phyloP scores from a whole-genome alignment of 495 filamentous ascomycete species.

The Geopyxis carbonaria region DNA sequence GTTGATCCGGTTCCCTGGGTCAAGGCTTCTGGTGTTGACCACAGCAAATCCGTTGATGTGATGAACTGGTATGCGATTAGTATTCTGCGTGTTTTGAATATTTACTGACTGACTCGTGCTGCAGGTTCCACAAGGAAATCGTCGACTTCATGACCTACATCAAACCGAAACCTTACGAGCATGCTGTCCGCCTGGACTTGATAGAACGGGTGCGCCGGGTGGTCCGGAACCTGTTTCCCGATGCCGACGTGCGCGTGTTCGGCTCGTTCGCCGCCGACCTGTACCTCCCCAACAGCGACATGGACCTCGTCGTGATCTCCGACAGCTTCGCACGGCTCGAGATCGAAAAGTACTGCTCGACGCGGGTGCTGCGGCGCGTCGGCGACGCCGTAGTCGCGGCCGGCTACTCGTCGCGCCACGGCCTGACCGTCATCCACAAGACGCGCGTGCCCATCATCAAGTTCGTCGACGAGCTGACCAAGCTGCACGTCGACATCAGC shows the following conservation, averaged over 20 bases:
- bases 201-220: slow-evolving; percentile 41
- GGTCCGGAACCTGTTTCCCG: slow-evolving; percentile 35
- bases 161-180: slow-evolving; percentile 57
- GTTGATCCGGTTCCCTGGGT: slow-evolving; percentile 22
- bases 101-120: neutral
- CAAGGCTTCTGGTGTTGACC: slow-evolving; percentile 33
- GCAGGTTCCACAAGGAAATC: slow-evolving; percentile 68
- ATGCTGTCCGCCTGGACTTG: slow-evolving; percentile 53
- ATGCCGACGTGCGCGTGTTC: slow-evolving; percentile 51
- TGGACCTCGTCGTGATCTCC: slow-evolving; percentile 81
- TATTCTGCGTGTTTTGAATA: neutral
- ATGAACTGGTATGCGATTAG: slow-evolving; percentile 35
- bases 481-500: slow-evolving; percentile 70
- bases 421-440: slow-evolving; percentile 45
- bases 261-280: slow-evolving; percentile 82
- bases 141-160: slow-evolving; percentile 76
- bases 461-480: slow-evolving; percentile 55
- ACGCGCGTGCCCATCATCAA: slow-evolving; percentile 92
- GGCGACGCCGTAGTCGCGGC: slow-evolving; percentile 32
- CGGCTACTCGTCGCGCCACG: slow-evolving; percentile 33
- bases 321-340: slow-evolving; percentile 33
- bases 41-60: slow-evolving; percentile 32
- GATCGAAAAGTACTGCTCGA: slow-evolving; percentile 26
- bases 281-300: slow-evolving; percentile 81
- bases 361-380: slow-evolving; percentile 31